Evolutionary conservation across 2,329 filamentous ascomycete genomes (phyloP).

Genomic region (Aspergillus piperis): DNA sequence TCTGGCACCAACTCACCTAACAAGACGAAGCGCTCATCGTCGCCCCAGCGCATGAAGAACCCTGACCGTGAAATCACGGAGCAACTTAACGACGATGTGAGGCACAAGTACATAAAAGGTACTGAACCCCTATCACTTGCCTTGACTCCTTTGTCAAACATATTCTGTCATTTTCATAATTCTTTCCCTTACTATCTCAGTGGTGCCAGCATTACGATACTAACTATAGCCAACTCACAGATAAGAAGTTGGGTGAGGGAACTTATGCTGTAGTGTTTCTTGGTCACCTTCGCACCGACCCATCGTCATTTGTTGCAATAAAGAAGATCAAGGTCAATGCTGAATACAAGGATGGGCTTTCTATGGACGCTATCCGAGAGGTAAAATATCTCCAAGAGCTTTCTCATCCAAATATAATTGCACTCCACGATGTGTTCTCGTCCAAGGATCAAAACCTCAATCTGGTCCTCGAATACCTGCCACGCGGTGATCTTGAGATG

Average conservation of each 20-base stretch:
- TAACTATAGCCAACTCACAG: constrained; percentile 43
- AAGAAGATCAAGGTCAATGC: constrained; percentile 57
- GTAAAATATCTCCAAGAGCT: constrained; percentile 95
- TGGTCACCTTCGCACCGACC: constrained; percentile 73
- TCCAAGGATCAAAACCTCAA: constrained; percentile 97
- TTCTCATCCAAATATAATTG: constrained; percentile 92
- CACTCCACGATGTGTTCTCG: constrained; percentile 86
- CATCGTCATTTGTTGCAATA: constrained; percentile 72
- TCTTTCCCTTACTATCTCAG: neutral
- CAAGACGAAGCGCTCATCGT: constrained; percentile 19
- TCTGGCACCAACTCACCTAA: constrained; percentile 32
- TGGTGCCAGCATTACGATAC: neutral
- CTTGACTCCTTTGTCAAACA: neutral
- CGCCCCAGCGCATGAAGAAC: constrained; percentile 20
- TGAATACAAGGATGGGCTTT: constrained; percentile 81
- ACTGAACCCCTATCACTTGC: constrained; percentile 17
- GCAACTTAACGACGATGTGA: constrained; percentile 78
- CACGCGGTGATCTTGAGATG: constrained; percentile 91
- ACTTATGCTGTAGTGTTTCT: constrained; percentile 96
- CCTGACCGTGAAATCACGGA: constrained; percentile 58
- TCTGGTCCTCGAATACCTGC: constrained; percentile 89
- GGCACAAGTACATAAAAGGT: constrained; percentile 89
- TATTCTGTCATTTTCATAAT: neutral
- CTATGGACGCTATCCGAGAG: constrained; percentile 92
- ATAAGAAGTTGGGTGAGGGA: constrained; percentile 90